Evolutionary conservation across 2,329 filamentous ascomycete species (phyloP).

Genomic region (Epichloe sibirici): DNA sequence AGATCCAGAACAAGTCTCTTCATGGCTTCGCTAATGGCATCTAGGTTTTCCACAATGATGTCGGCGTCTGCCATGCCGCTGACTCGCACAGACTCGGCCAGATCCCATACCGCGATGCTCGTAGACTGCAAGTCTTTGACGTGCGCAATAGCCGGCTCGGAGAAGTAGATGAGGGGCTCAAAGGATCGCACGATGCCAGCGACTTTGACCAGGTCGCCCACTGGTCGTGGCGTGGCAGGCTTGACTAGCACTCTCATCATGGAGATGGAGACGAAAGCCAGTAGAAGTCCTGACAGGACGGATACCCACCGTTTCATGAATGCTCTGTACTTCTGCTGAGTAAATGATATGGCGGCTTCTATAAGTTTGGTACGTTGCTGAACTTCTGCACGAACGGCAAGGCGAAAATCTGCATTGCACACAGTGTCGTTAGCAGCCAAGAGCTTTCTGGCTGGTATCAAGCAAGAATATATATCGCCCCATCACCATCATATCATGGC

Average conservation of each 20-base stretch:
- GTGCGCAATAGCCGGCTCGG: conserved; percentile 75
- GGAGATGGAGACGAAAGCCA: conserved; percentile 52
- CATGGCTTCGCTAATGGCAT: conserved; percentile 74
- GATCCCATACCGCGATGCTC: conserved; percentile 85
- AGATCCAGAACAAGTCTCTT: conserved; percentile 76
- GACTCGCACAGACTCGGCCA: conserved; percentile 77
- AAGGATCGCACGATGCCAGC: conserved; percentile 82
- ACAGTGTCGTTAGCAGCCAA: background rate
- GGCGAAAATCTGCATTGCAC: conserved; percentile 60
- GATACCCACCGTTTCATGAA: conserved; percentile 60
- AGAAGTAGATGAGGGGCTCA: conserved; percentile 90
- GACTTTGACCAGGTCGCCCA: conserved; percentile 71
- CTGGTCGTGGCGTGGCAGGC: conserved; percentile 40
- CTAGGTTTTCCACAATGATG: conserved; percentile 74
- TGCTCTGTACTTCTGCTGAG: conserved; percentile 46
- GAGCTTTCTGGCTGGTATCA: no score
- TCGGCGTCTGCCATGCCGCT: conserved; percentile 86
- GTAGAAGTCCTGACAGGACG: conserved; percentile 47
- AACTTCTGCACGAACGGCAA: conserved; percentile 77
- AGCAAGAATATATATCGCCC: no score
- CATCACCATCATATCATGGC: no score
- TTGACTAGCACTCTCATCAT: conserved; percentile 55
- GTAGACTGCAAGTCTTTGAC: conserved; percentile 84
- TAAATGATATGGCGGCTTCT: conserved; percentile 54
- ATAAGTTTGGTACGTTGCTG: conserved; percentile 79